A percentile compares a stretch with the other conserved stretches of the same genome.
phyloP scores from a whole-genome alignment of 176 grass and related monocot species.

The Tillandsia fasciculata region DNA sequence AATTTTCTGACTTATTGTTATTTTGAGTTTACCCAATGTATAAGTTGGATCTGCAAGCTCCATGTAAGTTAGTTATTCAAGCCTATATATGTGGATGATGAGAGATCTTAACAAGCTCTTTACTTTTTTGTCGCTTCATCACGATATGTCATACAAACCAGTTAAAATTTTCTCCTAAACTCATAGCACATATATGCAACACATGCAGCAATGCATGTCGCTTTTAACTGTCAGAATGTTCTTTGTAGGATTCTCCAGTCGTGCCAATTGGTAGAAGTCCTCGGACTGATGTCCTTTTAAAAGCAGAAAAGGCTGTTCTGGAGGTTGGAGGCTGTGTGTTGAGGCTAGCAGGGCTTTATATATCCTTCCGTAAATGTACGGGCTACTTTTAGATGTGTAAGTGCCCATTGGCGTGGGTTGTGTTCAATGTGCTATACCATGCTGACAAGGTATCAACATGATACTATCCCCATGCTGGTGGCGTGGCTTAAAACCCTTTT shows the following conservation, averaged over 20 bases:
- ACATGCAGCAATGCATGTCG: not conserved
- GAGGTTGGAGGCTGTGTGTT: slow-evolving; percentile 66
- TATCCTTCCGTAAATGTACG: slow-evolving; percentile 40
- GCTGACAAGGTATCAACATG: too few relatives aligned
- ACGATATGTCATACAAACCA: not conserved
- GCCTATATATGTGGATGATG: not conserved
- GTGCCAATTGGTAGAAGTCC: slow-evolving; percentile 57
- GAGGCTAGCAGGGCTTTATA: slow-evolving; percentile 87
- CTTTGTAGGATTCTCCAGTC: slow-evolving; percentile 53
- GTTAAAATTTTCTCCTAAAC: not conserved
- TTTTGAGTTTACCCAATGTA: not conserved
- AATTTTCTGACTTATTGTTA: not conserved
- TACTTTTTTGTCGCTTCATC: not conserved
- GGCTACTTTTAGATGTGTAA: slow-evolving; percentile 2
- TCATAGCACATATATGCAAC: not conserved
- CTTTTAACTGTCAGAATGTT: slow-evolving; percentile 2
- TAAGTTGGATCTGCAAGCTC: not conserved
- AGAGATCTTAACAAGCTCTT: not conserved
- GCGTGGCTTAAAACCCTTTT: too few relatives aligned
- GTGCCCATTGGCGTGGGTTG: too few relatives aligned
- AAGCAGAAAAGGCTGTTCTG: slow-evolving; percentile 68
- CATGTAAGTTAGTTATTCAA: not conserved
- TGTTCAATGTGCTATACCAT: too few relatives aligned
- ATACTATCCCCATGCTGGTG: too few relatives aligned
- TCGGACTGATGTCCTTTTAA: slow-evolving; percentile 69